A percentile compares a stretch with the other conserved stretches of the same genome.
These are phyloP conservation scores for Lotus japonicus DNA, from an alignment of 306 rosid genomes.

Conservation along the genomic window DNA sequence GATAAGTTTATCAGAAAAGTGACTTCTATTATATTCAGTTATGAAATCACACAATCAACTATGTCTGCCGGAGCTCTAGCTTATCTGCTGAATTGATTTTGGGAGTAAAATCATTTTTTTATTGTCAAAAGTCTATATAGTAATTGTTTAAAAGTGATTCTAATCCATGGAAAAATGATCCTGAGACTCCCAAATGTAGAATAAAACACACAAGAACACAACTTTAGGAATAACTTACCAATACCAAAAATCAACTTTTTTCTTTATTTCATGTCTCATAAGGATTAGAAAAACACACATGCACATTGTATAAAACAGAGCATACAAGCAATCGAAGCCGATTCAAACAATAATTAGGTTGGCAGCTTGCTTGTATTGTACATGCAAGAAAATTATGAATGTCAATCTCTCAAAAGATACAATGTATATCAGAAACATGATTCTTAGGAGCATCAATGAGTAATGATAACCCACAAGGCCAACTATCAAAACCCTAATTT, in stretches of 20 bases:
- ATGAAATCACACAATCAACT: no score
- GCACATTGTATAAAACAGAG: not conserved
- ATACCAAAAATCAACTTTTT: not conserved
- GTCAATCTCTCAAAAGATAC: not conserved
- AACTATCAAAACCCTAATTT: not conserved
- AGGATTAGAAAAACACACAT: not conserved
- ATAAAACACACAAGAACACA: no score
- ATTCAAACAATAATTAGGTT: not conserved
- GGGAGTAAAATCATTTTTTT: no score
- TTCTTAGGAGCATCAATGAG: not conserved
- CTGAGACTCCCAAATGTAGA: no score
- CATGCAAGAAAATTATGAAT: not conserved
- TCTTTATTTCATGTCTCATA: not conserved
- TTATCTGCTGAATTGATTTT: no score
- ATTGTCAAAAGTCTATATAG: no score
- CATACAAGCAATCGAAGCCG: not conserved
- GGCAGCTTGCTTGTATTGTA: not conserved
- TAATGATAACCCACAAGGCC: not conserved
- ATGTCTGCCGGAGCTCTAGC: no score
- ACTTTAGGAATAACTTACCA: not conserved
- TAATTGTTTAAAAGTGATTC: no score
- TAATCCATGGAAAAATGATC: no score
- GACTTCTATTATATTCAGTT: no score
- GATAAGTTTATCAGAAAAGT: no score
- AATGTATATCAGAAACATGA: not conserved